phyloP scores from a whole-genome alignment of 2,329 filamentous ascomycete species.

The Magnaporthiopsis rhizophila region DNA sequence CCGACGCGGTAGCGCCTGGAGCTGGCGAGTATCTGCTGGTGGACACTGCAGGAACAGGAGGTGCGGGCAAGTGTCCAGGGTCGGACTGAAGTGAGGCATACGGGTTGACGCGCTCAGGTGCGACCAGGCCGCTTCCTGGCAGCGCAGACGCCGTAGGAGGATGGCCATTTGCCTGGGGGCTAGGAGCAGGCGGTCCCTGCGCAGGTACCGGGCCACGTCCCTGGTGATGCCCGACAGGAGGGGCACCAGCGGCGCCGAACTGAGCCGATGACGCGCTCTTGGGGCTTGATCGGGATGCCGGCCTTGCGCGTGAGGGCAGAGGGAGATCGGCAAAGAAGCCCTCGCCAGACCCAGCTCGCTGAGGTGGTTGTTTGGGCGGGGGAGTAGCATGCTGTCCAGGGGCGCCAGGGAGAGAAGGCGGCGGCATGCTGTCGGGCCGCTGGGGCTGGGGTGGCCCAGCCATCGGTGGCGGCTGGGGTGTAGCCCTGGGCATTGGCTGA shows the following conservation, averaged over 20 bases:
- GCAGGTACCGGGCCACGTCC: neutral
- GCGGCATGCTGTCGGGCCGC: neutral
- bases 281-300: conserved; percentile 46
- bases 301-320: conserved; percentile 51
- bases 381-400: conserved; percentile 18
- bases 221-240: conserved; percentile 3
- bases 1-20: conserved; percentile 26
- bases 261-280: conserved; percentile 34
- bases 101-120: conserved; percentile 43
- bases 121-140: conserved; percentile 29
- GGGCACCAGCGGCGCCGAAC: conserved; percentile 25
- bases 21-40: conserved; percentile 55
- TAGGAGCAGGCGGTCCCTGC: conserved; percentile 16
- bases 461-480: conserved; percentile 29
- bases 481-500: conserved; percentile 42
- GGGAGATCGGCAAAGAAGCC: conserved; percentile 77
- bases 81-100: conserved; percentile 39
- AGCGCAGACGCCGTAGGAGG: conserved; percentile 17
- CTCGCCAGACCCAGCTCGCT: conserved; percentile 24
- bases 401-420: conserved; percentile 15
- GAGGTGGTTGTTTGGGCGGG: conserved; percentile 11
- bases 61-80: conserved; percentile 13
- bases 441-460: conserved; percentile 1
- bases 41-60: conserved; percentile 20
- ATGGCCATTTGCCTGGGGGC: conserved; percentile 15